A percentile compares a stretch with the other conserved stretches of the same genome.
phyloP scores from a whole-genome alignment of 2,329 filamentous ascomycete species.

The Fulvia fulva region DNA sequence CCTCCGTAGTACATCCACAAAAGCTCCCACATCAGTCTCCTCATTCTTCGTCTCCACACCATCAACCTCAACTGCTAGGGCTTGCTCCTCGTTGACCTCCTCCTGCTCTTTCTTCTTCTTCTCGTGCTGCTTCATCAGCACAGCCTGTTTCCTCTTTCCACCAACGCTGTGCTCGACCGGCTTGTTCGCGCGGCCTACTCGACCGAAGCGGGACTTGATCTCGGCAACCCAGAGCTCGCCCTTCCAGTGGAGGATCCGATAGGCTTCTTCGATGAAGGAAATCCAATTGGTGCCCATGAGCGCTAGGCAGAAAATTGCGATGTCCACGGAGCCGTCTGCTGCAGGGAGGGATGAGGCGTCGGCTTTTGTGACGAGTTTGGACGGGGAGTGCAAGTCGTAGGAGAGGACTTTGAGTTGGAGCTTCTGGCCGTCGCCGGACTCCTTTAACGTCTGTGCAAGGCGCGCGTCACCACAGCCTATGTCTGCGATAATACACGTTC shows the following conservation, averaged over 20 bases:
- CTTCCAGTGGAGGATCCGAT: conserved; percentile 84
- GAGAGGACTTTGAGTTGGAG: conserved; percentile 72
- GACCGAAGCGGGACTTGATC: conserved; percentile 87
- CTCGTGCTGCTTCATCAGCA: conserved; percentile 34
- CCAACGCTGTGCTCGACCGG: conserved; percentile 67
- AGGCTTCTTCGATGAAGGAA: conserved; percentile 92
- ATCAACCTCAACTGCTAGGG: conserved; percentile 61
- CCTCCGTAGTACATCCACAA: conserved; percentile 75
- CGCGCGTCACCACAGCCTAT: conserved; percentile 90
- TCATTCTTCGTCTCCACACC: conserved; percentile 59
- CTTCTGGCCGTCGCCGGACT: conserved; percentile 53
- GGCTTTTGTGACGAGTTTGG: conserved; percentile 73
- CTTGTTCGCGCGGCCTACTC: conserved; percentile 49
- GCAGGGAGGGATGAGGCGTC: conserved; percentile 85
- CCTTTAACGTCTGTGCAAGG: conserved; percentile 65
- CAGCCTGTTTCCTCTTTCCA: conserved; percentile 49
- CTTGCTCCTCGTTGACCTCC: conserved; percentile 56
- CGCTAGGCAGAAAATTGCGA: conserved; percentile 91
- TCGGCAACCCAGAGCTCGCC: conserved; percentile 97
- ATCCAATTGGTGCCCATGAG: conserved; percentile 99
- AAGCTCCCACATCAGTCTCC: conserved; percentile 82
- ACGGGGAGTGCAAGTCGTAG: conserved; percentile 80
- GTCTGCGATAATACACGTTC: conserved; percentile 77
- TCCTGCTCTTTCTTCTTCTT: conserved; percentile 51
- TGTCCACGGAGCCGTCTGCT: conserved; percentile 68